Evolutionary conservation across 257 asterid species (phyloP).

Genomic region (Ocimum tenuiflorum): DNA sequence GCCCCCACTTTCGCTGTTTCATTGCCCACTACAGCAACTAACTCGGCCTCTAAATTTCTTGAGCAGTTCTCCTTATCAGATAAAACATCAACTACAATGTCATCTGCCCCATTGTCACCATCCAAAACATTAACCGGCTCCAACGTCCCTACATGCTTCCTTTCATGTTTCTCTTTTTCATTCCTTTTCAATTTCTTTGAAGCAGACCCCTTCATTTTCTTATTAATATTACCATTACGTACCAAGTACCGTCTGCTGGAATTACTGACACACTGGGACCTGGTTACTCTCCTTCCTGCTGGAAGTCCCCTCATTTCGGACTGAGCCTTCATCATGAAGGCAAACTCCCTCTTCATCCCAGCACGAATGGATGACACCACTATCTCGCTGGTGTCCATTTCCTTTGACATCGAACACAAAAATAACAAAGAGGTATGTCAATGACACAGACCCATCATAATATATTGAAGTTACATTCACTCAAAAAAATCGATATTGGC

Average conservation of each 20-base stretch:
- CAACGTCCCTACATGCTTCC: slow-evolving; percentile 21
- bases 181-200: slow-evolving; percentile 35
- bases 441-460: slow-evolving; percentile 15
- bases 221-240: slow-evolving; percentile 15
- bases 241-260: slow-evolving; percentile 20
- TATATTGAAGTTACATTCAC: neutral
- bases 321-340: slow-evolving; percentile 68
- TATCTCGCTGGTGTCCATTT: slow-evolving; percentile 38
- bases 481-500: neutral
- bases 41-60: slow-evolving; percentile 23
- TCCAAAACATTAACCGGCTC: slow-evolving; percentile 16
- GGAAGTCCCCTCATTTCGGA: slow-evolving; percentile 39
- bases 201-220: slow-evolving; percentile 15
- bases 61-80: slow-evolving; percentile 15
- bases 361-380: slow-evolving; percentile 57
- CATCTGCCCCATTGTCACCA: slow-evolving; percentile 16
- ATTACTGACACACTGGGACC: slow-evolving; percentile 45
- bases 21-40: slow-evolving; percentile 7
- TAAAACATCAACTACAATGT: slow-evolving; percentile 26
- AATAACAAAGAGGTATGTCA: slow-evolving; percentile 12
- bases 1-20: slow-evolving; percentile 20
- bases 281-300: slow-evolving; percentile 57
- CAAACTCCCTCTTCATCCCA: slow-evolving; percentile 86
- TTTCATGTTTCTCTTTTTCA: slow-evolving; percentile 23
- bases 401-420: slow-evolving; percentile 30